Base-by-base conservation (phyloP, 306 rosid genomes). In the Cucurbita maxima region DNA sequence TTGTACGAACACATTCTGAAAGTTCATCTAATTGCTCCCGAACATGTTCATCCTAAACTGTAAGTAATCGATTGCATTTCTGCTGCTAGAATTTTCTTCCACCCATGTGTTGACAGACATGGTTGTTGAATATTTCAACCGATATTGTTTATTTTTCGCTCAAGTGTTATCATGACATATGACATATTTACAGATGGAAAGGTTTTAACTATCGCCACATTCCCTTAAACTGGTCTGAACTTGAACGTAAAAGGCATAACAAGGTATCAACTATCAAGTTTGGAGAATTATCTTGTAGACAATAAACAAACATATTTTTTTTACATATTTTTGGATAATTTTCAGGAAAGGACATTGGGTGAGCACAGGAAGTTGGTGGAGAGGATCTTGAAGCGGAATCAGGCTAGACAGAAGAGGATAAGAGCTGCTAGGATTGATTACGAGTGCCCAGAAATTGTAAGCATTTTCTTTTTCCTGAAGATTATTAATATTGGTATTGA, bases 361-460 rank as follows among this genome's bases (percentile, higher is more conserved):
- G 97, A 86, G 79, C 93, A 82, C 79, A 72, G 62, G 73, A 93
- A 87, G 78, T 75, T 90, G 75, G 88, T 90, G 51, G 90, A 78
- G 10, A 88, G 79, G 76, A 81, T 93, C 58, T 7, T 83, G 76
- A 90, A 86, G 79, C 86, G 83, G 58, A 85, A 84, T 81, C 76
- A 75, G 79, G 84, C 74, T 48, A 84, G 91, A 47, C 80, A 75
- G 75, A 89, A 82, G 84, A 87, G 79, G 80, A 84, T 93, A 77
- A 92, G 79, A 77, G 93, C 91, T 74, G 93, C 91, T 75, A 96
- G 96, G 71, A 87, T 93, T 61, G 96, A 90, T 47, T 93, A 90
- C 8, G 86, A 88, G 74, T 88, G 93, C 87, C 98, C 98, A 8
- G 87, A 86, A 72, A 86, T 93, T 79, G 98, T 90, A 83, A 87